Evolutionary conservation across 257 asterid species (phyloP).

Genomic region (Avicennia marina): DNA sequence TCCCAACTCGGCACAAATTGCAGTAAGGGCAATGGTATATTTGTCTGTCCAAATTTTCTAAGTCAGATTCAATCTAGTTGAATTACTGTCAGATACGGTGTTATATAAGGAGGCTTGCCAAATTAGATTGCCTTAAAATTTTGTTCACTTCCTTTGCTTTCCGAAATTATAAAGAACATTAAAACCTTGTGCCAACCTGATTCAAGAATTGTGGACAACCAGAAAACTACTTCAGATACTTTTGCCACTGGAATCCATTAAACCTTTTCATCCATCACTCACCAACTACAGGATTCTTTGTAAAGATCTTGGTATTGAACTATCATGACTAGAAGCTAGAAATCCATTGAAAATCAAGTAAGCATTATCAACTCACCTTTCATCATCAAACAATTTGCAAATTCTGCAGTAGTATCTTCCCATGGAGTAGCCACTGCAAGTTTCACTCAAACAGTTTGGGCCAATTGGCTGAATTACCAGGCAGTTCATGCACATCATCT

Average conservation of each 20-base stretch:
- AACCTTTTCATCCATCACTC: background rate
- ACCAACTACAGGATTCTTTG: background rate
- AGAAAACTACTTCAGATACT: background rate
- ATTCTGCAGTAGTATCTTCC: conserved; percentile 73
- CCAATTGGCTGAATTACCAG: conserved; percentile 60
- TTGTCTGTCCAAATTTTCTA: conserved; percentile 44
- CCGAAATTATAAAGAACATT: background rate
- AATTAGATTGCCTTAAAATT: background rate
- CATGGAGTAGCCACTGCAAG: conserved; percentile 73
- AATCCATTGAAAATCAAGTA: conserved; percentile 4
- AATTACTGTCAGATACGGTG: background rate
- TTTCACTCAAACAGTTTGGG: conserved; percentile 40
- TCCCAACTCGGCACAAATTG: conserved; percentile 87
- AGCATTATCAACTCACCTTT: conserved; percentile 43
- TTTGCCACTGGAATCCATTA: conserved; percentile 1
- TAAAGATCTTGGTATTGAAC: conserved; percentile 10
- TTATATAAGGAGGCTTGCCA: background rate
- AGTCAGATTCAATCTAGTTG: conserved; percentile 31
- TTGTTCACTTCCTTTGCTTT: background rate
- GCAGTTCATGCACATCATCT: conserved; percentile 93
- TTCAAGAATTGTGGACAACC: background rate
- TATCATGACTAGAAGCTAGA: conserved; percentile 3
- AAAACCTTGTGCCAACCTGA: background rate
- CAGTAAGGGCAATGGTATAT: conserved; percentile 95
- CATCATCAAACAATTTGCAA: conserved; percentile 80